A percentile compares a stretch with the other conserved stretches of the same genome.
These are phyloP conservation scores for Pichia membranifaciens DNA, from an alignment of 805 yeast genomes.

Conservation along the genomic window DNA sequence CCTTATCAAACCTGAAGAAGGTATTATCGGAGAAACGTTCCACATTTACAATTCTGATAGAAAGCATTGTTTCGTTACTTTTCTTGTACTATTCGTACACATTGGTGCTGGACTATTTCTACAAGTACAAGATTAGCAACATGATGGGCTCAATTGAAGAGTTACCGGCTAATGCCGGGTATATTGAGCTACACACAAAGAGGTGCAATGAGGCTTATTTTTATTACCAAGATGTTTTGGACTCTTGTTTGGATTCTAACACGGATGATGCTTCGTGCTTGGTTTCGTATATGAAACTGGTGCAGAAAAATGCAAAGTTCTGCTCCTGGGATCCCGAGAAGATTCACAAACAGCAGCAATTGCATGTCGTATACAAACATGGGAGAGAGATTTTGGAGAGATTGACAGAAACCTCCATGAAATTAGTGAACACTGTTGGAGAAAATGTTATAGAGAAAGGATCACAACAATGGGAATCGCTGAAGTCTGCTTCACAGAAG, in stretches of 20 bases:
- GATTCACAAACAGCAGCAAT: background rate
- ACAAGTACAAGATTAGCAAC: background rate
- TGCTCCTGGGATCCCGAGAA: constrained; percentile 10
- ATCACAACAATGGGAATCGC: too few relatives aligned
- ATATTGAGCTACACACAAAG: constrained; percentile 1
- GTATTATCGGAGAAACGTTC: too few relatives aligned
- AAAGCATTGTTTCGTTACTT: background rate
- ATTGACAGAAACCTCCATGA: too few relatives aligned
- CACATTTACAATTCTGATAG: background rate
- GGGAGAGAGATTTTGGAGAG: too few relatives aligned
- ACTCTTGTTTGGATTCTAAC: background rate
- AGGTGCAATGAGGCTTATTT: constrained; percentile 2
- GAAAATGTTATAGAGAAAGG: too few relatives aligned
- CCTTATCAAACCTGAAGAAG: too few relatives aligned
- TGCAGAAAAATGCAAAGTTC: constrained; percentile 7
- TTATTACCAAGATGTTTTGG: background rate
- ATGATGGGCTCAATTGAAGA: constrained; percentile 8
- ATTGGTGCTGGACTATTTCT: background rate
- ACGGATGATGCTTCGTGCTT: constrained; percentile 2
- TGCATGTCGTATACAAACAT: background rate
- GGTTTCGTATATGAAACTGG: background rate
- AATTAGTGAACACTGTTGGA: too few relatives aligned
- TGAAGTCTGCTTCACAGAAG: too few relatives aligned
- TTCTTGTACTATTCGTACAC: background rate
- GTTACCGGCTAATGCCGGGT: constrained; percentile 1